Evolutionary conservation across 1,284 basidiomycete genomes (phyloP), one percentile per base, ranked within the genome.

Genomic region (Ceratobasidium sp.): DNA sequence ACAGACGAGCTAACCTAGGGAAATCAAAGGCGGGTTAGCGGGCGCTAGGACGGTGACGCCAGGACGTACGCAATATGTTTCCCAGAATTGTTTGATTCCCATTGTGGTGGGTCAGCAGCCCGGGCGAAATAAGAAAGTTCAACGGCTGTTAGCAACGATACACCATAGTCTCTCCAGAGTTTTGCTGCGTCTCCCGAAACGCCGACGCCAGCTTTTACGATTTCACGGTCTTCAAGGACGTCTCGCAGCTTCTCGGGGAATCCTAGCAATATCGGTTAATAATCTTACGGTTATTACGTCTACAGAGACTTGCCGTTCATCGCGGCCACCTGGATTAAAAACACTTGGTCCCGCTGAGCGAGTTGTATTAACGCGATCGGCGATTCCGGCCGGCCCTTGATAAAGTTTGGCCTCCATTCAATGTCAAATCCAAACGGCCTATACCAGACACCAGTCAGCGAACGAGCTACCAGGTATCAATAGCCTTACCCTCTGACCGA

Each of bases 351-450:
- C 13, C 31, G 45, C 22, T 43, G 31, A 6, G 60, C 60, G 35
- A 65, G 60, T 20, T 65, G 60, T 25, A 65, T 7, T 25, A 65
- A 3, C 2, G 60, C 60, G 29, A 65, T 31, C 7, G 60, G 60
- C 1, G 47, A 38, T 15, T 65, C 47, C 15, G 49, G 22, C 32
- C 29, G 34, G 1, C 60, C 60, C 32, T 47, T 52, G n/a, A 34
- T 20, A 53, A 65, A 65, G 1, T 13, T 27, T 42, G 60, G 60
- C 35, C 43, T 65, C 34, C 49, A 65, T 38, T 65, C 60, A 20
- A 65, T 15, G n/a, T 65, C 60, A 32, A 65, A 65, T 3, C 60
- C 60, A 42, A 65, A 65, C n/a, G 60, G 60, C 47, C 60, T 65
- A 52, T 10, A 7, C 7, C n/a, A 47, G 20, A 8, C 10, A 32